A percentile compares a stretch with the other conserved stretches of the same genome.
Conservation (phyloP, 2,329 filamentous ascomycete species). For the Penicillium sclerotiorum region DNA sequence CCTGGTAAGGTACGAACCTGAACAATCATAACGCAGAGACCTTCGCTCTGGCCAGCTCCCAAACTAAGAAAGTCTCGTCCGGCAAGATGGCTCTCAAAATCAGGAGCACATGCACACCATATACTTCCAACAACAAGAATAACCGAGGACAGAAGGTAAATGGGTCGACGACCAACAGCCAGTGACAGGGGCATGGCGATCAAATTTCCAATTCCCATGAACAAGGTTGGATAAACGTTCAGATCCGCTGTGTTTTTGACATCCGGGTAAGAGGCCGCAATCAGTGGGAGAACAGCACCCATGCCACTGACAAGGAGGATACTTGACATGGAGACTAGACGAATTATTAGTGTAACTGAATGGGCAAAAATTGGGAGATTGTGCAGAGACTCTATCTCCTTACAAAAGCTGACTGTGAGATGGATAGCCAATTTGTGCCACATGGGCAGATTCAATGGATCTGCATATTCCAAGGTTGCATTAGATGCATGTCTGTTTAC, state of each 20-base stretch:
- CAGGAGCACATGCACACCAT: constrained; percentile 16
- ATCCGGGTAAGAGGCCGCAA: constrained; percentile 12
- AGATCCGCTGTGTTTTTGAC: constrained; percentile 34
- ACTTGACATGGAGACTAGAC: too few relatives aligned
- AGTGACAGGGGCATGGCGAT: constrained; percentile 19
- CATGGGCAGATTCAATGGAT: constrained; percentile 14
- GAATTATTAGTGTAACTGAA: too few relatives aligned
- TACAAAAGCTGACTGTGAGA: too few relatives aligned
- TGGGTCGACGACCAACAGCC: constrained; percentile 14
- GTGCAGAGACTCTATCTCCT: too few relatives aligned
- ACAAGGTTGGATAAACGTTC: constrained; percentile 31
- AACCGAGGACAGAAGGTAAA: constrained; percentile 15
- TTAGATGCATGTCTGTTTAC: too few relatives aligned
- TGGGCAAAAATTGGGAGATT: too few relatives aligned
- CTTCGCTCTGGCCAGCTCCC: constrained; percentile 16
- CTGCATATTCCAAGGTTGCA: too few relatives aligned
- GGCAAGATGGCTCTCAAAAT: constrained; percentile 17
- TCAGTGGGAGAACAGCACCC: constrained; percentile 35
- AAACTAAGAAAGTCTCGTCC: constrained; percentile 16
- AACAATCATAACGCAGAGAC: constrained; percentile 11
- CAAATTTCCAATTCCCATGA: constrained; percentile 25
- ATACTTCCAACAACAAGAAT: constrained; percentile 10
- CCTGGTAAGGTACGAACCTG: too few relatives aligned
- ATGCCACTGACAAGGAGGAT: constrained; percentile 46
- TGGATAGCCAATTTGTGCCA: constrained; percentile 17